A percentile compares a stretch with the other conserved stretches of the same genome.
Evolutionary conservation across 208 protist species (phyloP).

Genomic region (Leishmania martiniquensis): DNA sequence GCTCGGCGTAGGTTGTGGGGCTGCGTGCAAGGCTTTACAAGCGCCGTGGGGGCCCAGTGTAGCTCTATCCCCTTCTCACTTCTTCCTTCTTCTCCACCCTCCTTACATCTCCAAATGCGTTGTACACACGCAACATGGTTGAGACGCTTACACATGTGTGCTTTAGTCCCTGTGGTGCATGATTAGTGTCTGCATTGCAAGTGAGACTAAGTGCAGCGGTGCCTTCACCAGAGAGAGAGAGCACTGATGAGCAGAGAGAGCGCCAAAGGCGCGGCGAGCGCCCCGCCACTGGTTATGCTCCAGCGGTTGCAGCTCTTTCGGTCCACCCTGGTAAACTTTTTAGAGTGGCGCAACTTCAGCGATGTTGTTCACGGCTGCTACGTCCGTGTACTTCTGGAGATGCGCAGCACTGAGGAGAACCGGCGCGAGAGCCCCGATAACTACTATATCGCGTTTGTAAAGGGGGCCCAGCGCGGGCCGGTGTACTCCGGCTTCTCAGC

Average conservation of each 20-base stretch:
- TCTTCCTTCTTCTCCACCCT: not conserved
- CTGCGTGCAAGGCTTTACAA: not conserved
- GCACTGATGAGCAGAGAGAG: constrained; percentile 16
- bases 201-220: not conserved
- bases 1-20: not conserved
- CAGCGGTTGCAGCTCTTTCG: constrained; percentile 89
- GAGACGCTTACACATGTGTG: not conserved
- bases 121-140: not conserved
- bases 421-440: constrained; percentile 76
- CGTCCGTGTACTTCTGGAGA: constrained; percentile 90
- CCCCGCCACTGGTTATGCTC: constrained; percentile 71
- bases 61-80: not conserved
- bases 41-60: not conserved
- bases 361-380: constrained; percentile 88
- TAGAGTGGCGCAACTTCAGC: constrained; percentile 86
- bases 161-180: not conserved
- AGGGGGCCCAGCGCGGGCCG: constrained; percentile 71
- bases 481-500: constrained; percentile 90
- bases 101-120: not conserved
- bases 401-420: constrained; percentile 76
- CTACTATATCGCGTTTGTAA: constrained; percentile 92
- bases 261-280: constrained; percentile 22
- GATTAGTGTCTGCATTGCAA: not conserved
- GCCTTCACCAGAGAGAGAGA: not conserved
- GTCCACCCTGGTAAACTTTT: constrained; percentile 84